Base-by-base conservation (phyloP, 352 stramenopile species). In the Phytophthora hybrid region DNA sequence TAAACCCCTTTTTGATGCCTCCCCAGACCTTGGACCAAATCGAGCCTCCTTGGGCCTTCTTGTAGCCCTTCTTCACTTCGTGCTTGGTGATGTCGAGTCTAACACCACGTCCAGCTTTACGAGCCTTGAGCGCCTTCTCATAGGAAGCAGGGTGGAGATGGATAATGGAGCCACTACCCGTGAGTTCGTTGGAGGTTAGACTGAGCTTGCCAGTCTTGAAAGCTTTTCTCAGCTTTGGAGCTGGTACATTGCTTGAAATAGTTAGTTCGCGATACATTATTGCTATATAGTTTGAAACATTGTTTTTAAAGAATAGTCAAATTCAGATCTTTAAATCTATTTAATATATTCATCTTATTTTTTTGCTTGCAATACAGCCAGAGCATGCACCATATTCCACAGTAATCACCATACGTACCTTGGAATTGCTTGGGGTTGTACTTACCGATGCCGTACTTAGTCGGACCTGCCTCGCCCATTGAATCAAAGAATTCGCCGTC, bases 1-100 rank as follows among this genome's bases (percentile, higher is more conserved):
- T 68, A 18, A 72, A 68, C 14, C 18, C 69, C 1, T 19, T 56
- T 49, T 77, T 77, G 18, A 77, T 66, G 0, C 69, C 69, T 56
- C 44, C 52, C 69, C 69, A 72, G n/a, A 76, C 32, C 32, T 39
- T 39, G 32, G 32, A 39, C 32, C 32, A 39, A 4, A 39, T 39
- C 5, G 4, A 19, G 4, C 39, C 11, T 19, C 39, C 39, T 16
- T 47, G 39, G 0, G 32, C 32, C 0, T 8, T 7, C 32, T 39
- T 47, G 1, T n/a, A 47, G 19, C 39, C 39, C 19, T 47, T 47
- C 39, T 47, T n/a, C 13, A 47, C 16, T n/a, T 47, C 39, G 39
- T 47, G 39, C 8, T 3, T 16, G 19, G 39, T 47, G 39, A 47
- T 47, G 0, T n/a, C 11, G 8, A 47, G 39, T 1, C 39, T 13